phyloP scores from a whole-genome alignment of 331 rosid genomes.

The Spiraea crenata region DNA sequence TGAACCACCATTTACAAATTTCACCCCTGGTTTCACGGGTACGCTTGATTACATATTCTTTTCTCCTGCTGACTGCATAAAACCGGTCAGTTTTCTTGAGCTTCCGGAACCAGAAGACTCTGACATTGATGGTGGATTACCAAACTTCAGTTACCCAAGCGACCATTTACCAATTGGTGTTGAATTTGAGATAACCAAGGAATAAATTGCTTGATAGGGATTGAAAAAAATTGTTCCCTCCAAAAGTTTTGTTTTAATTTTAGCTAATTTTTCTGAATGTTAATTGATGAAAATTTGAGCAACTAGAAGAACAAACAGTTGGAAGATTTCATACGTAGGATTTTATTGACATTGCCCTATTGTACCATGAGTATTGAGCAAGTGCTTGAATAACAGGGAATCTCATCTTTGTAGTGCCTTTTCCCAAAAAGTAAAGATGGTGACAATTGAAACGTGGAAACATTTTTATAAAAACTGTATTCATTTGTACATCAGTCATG shows the following conservation, averaged over 20 bases:
- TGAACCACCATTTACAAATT: slow-evolving; percentile 89
- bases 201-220: slow-evolving; percentile 11
- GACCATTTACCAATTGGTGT: slow-evolving; percentile 86
- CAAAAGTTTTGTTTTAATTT: not conserved
- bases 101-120: slow-evolving; percentile 60
- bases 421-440: no score
- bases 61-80: slow-evolving; percentile 54
- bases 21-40: slow-evolving; percentile 83
- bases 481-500: no score
- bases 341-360: no score
- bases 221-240: not conserved
- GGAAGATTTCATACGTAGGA: no score
- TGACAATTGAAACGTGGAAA: no score
- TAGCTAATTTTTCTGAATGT: no score
- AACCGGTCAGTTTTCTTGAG: slow-evolving; percentile 74
- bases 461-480: no score
- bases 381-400: no score
- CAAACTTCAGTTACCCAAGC: slow-evolving; percentile 72
- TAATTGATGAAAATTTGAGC: no score
- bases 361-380: no score
- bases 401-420: no score
- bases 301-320: no score
- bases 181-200: slow-evolving; percentile 57
- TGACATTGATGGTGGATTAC: slow-evolving; percentile 79
- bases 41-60: slow-evolving; percentile 77